Evolutionary conservation across 2,329 filamentous ascomycete species (phyloP).

Genomic region (Sclerotinia nivalis): DNA sequence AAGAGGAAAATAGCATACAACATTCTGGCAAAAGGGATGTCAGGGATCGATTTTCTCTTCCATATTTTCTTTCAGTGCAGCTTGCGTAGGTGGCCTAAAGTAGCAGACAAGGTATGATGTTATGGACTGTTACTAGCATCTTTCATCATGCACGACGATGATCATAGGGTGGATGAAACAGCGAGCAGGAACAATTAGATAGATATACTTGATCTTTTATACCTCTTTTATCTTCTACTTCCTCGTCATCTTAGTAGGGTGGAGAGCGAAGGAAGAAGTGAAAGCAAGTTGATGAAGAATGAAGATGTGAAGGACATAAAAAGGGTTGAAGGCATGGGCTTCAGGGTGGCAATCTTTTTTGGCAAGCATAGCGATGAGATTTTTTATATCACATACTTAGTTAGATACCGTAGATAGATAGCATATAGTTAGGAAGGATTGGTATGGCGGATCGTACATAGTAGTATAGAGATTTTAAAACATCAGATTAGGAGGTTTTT

Average conservation of each 20-base stretch:
- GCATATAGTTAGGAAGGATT: neutral
- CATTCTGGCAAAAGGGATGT: slow-evolving; percentile 16
- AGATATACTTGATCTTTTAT: slow-evolving; percentile 23
- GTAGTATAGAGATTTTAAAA: neutral
- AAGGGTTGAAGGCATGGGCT: neutral
- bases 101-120: neutral
- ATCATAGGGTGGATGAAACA: neutral
- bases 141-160: slow-evolving; percentile 6
- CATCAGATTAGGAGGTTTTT: neutral
- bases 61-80: slow-evolving; percentile 8
- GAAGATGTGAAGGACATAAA: neutral
- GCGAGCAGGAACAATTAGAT: slow-evolving; percentile 18
- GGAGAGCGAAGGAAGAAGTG: neutral
- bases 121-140: slow-evolving; percentile 5
- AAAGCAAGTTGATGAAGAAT: neutral
- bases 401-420: slow-evolving; percentile 16
- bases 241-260: neutral
- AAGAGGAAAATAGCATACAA: slow-evolving; percentile 22
- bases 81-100: neutral
- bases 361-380: slow-evolving; percentile 11
- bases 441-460: neutral
- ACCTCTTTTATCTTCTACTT: neutral
- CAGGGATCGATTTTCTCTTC: slow-evolving; percentile 15
- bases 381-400: slow-evolving; percentile 4
- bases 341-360: neutral